Percentiles rank a stretch among this genome's conserved stretches.
These are phyloP conservation scores for Spiraea crenata DNA, from an alignment of 331 rosid genomes.

Conservation along the genomic window DNA sequence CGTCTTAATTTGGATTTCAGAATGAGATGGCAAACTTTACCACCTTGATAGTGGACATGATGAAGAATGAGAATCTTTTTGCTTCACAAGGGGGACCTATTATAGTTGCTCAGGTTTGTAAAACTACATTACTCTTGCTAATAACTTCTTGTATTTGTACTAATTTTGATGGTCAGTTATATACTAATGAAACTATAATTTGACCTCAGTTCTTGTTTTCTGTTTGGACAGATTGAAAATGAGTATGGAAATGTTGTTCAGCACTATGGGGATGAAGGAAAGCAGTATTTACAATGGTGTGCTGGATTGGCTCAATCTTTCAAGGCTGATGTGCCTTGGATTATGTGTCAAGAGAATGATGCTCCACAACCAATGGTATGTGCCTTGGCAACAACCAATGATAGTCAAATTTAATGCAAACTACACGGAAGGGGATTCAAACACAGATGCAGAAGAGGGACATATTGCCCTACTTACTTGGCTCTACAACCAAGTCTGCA, in stretches of 20 bases:
- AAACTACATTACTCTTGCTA: neutral
- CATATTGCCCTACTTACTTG: no score
- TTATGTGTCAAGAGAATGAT: constrained; percentile 25
- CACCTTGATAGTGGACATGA: constrained; percentile 18
- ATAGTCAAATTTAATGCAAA: neutral
- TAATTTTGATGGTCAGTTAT: neutral
- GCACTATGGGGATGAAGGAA: constrained; percentile 20
- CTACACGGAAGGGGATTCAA: no score
- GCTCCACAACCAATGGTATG: constrained; percentile 19
- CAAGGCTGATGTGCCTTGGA: constrained; percentile 24
- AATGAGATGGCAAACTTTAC: constrained; percentile 28
- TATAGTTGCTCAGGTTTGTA: constrained; percentile 14
- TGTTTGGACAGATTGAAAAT: constrained; percentile 9
- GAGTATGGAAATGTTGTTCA: constrained; percentile 9
- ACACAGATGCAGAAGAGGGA: no score
- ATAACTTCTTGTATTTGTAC: neutral
- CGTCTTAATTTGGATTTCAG: neutral
- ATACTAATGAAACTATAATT: neutral
- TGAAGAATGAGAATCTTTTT: constrained; percentile 20
- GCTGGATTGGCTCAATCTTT: constrained; percentile 15
- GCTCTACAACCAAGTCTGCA: no score
- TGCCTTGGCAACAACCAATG: no score
- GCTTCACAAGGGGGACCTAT: constrained; percentile 29
- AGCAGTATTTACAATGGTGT: constrained; percentile 16
- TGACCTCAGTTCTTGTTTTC: neutral